Evolutionary conservation across 306 rosid species (phyloP), one percentile per base, ranked within the genome.

Genomic region (Inga oerstediana): DNA sequence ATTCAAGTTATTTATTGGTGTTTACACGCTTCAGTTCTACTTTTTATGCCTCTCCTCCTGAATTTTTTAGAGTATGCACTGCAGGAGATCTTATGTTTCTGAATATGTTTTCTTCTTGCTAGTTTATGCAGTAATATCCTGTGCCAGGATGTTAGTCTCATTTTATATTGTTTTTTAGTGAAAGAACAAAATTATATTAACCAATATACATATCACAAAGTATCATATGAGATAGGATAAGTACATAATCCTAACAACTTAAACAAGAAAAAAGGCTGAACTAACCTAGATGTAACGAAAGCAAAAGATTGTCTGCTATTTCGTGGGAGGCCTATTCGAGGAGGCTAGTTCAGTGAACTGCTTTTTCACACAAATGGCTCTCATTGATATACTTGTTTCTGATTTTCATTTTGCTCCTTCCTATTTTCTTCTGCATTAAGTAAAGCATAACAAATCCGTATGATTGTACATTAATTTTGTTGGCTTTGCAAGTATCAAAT

Each of bases 381-480:
- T 51, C 58, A 16, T 51, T 51, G 4, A 16, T 51, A 51, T n/a
- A 0, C 27, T n/a, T 58, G 10, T 58, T n/a, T 39, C 15, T 10
- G 15, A 10, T 70, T 41, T 20, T 70, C 5, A n/a, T 71, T 11
- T 71, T 22, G 56, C 30, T 12, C 58, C 39, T 44, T 22, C 27
- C 15, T 45, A 39, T 3, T 69, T 70, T 71, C 54, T 44, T 82
- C 41, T 48, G 37, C 22, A 6, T 59, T 27, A 62, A 49, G 14
- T 11, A 11, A 41, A 41, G 48, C 30, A 24, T 35, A 6, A 27
- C 45, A 35, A 19, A n/a, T 79, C 67, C n/a, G 45, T 54, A 16
- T 24, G 10, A 80, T 69, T 77, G 39, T 24, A 17, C n/a, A 20
- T 56, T 4, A 56, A 56, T 49, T 80, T 69, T 77, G 7, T 76